Conservation (phyloP, 1,139 yeast species). For the Yamadazyma dendronema region DNA sequence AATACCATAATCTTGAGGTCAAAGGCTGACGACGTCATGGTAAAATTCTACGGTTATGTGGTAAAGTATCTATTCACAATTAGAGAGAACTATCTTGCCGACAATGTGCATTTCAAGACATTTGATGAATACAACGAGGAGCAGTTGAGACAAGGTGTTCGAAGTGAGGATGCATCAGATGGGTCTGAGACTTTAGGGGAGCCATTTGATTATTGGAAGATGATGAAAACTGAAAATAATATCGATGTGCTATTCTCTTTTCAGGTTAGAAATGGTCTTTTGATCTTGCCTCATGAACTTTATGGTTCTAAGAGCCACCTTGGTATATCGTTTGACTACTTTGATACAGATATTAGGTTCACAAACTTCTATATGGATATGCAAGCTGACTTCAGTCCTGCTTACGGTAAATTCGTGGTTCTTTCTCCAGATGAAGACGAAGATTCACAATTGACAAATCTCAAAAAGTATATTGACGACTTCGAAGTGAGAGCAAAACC, state of each 20-base stretch:
- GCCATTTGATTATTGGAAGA: conserved; percentile 36
- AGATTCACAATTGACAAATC: conserved; percentile 25
- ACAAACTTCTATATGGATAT: conserved; percentile 92
- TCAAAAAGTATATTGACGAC: conserved; percentile 22
- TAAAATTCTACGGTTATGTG: conserved; percentile 77
- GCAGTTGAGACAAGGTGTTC: conserved; percentile 3
- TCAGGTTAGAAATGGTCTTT: conserved; percentile 64
- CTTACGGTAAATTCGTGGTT: conserved; percentile 33
- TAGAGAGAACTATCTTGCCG: conserved; percentile 89
- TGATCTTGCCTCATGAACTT: conserved; percentile 69
- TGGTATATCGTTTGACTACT: conserved; percentile 59
- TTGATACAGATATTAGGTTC: conserved; percentile 78
- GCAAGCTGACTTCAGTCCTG: conserved; percentile 57
- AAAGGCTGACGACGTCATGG: conserved; percentile 61
- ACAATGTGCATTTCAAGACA: conserved; percentile 76
- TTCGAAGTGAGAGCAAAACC: conserved; percentile 8
- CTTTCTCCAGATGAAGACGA: conserved; percentile 14
- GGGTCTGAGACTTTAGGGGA: conserved; percentile 11
- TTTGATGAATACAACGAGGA: conserved; percentile 67
- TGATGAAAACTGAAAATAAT: conserved; percentile 63
- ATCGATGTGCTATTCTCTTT: conserved; percentile 74
- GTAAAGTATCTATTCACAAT: conserved; percentile 74
- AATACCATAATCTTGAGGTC: conserved; percentile 70
- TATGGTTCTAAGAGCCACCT: conserved; percentile 66
- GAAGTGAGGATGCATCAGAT: background rate